These are phyloP conservation scores for Chlamydomonas incerta DNA, from an alignment of 139 green algal species.

Conservation along the genomic window DNA sequence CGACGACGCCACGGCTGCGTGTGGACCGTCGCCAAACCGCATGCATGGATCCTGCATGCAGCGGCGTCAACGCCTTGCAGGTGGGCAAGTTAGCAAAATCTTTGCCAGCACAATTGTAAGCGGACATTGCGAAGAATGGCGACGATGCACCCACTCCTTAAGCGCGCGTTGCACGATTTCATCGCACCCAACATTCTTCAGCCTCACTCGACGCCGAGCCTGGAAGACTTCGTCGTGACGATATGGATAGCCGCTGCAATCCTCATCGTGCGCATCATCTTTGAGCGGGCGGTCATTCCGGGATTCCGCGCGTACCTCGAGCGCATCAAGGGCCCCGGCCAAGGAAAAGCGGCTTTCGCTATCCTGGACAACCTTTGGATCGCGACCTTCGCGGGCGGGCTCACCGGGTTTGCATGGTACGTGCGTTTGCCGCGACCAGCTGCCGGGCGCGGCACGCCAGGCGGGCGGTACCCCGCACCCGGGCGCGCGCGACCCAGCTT, in stretches of 20 bases:
- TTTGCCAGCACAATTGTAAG: no score
- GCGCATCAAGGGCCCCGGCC: background rate
- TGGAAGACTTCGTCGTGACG: slow-evolving; percentile 1
- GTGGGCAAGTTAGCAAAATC: no score
- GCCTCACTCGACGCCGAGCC: background rate
- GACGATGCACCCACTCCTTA: no score
- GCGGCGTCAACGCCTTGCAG: no score
- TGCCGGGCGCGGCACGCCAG: no score
- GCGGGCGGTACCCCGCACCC: no score
- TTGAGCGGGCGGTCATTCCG: slow-evolving; percentile 8
- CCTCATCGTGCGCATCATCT: background rate
- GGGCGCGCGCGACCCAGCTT: no score
- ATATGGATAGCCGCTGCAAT: slow-evolving; percentile 7
- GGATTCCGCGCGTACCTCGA: background rate
- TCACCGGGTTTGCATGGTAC: slow-evolving; percentile 39
- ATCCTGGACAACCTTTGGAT: slow-evolving; percentile 43
- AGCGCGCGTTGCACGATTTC: background rate
- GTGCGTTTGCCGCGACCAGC: no score
- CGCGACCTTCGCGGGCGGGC: slow-evolving; percentile 2
- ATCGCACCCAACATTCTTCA: slow-evolving; percentile 1
- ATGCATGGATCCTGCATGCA: no score
- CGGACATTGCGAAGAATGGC: no score
- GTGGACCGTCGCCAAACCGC: no score
- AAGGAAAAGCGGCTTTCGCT: background rate
- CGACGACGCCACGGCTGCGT: no score